A percentile compares a stretch with the other conserved stretches of the same genome.
Conservation (phyloP, 2,329 filamentous ascomycete genomes). For the Phialemoniopsis sp. region DNA sequence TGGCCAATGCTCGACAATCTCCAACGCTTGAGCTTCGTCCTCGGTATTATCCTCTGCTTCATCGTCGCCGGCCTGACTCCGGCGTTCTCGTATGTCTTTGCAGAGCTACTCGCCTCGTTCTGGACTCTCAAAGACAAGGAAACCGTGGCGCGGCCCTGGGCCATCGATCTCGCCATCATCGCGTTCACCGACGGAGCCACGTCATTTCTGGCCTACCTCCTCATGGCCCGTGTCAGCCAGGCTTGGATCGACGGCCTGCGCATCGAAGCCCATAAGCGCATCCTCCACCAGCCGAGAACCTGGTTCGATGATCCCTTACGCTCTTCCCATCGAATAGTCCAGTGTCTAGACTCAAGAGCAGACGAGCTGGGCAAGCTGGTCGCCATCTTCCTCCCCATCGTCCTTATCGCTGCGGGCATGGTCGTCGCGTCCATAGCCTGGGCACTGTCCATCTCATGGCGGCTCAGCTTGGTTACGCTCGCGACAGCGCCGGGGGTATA, state of each 20-base stretch:
- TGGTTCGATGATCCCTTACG: slow-evolving; percentile 74
- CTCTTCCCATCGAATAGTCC: slow-evolving; percentile 57
- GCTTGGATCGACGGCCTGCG: slow-evolving; percentile 74
- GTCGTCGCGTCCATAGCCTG: slow-evolving; percentile 65
- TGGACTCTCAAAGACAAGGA: slow-evolving; percentile 48
- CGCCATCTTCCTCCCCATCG: slow-evolving; percentile 69
- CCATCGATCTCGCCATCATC: slow-evolving; percentile 64
- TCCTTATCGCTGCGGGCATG: slow-evolving; percentile 65
- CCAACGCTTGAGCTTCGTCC: slow-evolving; percentile 50
- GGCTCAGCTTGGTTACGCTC: slow-evolving; percentile 73
- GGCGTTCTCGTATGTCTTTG: slow-evolving; percentile 71
- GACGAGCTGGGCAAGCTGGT: slow-evolving; percentile 86
- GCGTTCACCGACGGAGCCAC: slow-evolving; percentile 62
- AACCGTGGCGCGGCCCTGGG: slow-evolving; percentile 57
- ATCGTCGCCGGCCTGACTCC: slow-evolving; percentile 64
- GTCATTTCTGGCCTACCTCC: slow-evolving; percentile 63
- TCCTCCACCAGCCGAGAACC: slow-evolving; percentile 69
- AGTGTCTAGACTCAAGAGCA: slow-evolving; percentile 73
- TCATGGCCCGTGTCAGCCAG: slow-evolving; percentile 69
- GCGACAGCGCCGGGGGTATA: slow-evolving; percentile 68
- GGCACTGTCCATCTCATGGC: slow-evolving; percentile 74
- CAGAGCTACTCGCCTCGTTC: slow-evolving; percentile 68
- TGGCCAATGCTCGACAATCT: slow-evolving; percentile 57
- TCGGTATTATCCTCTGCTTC: slow-evolving; percentile 58
- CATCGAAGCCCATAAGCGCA: slow-evolving; percentile 59